Base-by-base conservation (phyloP, 2,329 filamentous ascomycete species). In the Acrocalymma vagum region DNA sequence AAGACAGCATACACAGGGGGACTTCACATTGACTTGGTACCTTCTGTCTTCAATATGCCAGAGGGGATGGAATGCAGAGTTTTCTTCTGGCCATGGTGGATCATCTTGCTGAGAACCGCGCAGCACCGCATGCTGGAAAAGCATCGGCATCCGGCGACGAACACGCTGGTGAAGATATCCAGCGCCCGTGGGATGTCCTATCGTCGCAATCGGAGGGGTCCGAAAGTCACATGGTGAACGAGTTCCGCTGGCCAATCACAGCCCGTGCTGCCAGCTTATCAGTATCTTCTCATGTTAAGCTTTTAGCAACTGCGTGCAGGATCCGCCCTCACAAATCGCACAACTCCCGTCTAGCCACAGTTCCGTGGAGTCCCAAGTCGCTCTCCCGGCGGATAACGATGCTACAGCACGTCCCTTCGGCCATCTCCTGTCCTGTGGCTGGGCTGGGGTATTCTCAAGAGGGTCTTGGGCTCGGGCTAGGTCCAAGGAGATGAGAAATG, bases 131-230 rank as follows among this genome's bases (percentile, higher is more conserved):
- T 26, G 5, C 10, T 18, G 17, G 29, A 26, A 23, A 22, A 20
- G 20, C 13, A 34, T 57, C 63, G 63, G 63, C 47, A 55, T 47
- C 51, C 59, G 53, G 61, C 63, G 61, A 62, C 45, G 22, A 44
- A 34, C 30, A 34, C 23, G n/a, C 9, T 33, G 27, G 22, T 41
- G 44, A 38, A 34, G 22, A 40, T 30, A 27, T 33, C 36, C 35
- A 41, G 34, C 26, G 27, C 42, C 35, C 35, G 61, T 56, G 53
- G 56, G 58, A 57, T 59, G 51, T 45, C 27, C 38, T 46, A 31
- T 36, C 45, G 45, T 48, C 43, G 56, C 53, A 55, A 46, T 65
- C 64, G 63, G 64, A 60, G 56, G 37, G 27, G 33, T 47, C 64
- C 64, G 64, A 41, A 28, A 38, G 41, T 56, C 52, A 60, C 61